Base-by-base conservation (phyloP, 345 rosid genomes). In the Moringa oleifera region DNA sequence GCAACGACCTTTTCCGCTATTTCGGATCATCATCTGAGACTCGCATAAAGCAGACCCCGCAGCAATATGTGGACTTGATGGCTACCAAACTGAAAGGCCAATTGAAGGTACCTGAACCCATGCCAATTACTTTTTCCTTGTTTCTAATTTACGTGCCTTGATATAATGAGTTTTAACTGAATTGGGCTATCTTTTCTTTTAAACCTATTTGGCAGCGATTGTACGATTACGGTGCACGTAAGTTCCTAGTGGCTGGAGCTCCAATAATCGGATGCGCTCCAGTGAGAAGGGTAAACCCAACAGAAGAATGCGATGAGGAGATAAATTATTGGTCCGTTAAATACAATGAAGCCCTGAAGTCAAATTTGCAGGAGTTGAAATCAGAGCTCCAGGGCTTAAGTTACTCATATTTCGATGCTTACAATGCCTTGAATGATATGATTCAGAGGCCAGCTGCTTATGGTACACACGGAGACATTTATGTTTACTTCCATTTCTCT, bases 21-120 rank as follows among this genome's bases (percentile, higher is more conserved):
- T 77, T 59, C 25, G 76, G 75, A 23, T 76, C 81, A 23, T 76
- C 81, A 0, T 63, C 80, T 0, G 22, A 75, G 47, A 77, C 75
- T 19, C 79, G 55, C 33, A 58, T 75, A 49, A 56, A 61, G 31
- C 57, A 18, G 65, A 72, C 72, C 25, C 80, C 86, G 20, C 84
- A 68, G 25, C 72, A 72, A 36, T 83, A 76, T 56, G 69, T 81
- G 13, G 71, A 66, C 51, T 55, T 47, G 41, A 80, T 89, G 88
- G 77, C 72, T 22, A 51, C 60, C 41, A 70, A 78, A 18, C 78
- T 89, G 15, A 77, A 85, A 64, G 79, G 53, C 15, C 89, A 77
- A 3, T 24, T 91, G 3, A 78, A 86, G 98, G 98, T 91, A 77
- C 53, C n/a, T n/a, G n/a, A n/a, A n/a, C n/a, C n/a, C n/a, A n/a